These are phyloP conservation scores for Daldinia bambusicola DNA, from an alignment of 495 filamentous ascomycete species.

Conservation along the genomic window DNA sequence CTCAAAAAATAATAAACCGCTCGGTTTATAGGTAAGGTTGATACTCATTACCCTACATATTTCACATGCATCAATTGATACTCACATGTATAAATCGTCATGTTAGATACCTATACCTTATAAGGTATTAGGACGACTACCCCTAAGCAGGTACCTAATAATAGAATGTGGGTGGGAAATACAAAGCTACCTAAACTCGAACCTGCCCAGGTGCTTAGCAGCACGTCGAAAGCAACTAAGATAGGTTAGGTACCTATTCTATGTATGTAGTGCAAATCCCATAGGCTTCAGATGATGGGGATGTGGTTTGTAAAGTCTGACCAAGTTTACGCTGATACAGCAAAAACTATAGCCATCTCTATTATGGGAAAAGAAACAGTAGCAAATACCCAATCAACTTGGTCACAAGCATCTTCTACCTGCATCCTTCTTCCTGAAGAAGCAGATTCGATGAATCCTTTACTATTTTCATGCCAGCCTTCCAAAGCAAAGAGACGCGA, in stretches of 20 bases:
- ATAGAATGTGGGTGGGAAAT: conserved; percentile 7
- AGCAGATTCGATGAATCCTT: conserved; percentile 28
- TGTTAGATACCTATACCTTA: neutral
- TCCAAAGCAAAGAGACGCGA: conserved; percentile 12
- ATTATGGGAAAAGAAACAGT: conserved; percentile 23
- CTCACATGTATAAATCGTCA: conserved; percentile 6
- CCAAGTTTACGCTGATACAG: neutral
- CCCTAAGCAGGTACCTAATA: neutral
- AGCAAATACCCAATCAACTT: conserved; percentile 20
- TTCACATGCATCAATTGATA: conserved; percentile 7
- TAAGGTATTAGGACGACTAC: too few species aligned
- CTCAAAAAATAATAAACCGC: conserved; percentile 21
- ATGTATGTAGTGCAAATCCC: neutral
- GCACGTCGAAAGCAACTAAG: too few species aligned
- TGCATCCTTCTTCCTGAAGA: conserved; percentile 38
- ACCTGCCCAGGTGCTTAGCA: too few species aligned
- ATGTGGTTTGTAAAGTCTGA: conserved; percentile 4
- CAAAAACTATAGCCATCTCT: conserved; percentile 1
- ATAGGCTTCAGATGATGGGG: neutral
- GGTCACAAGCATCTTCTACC: neutral
- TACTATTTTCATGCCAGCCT: conserved; percentile 23
- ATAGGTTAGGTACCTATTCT: too few species aligned
- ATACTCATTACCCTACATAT: neutral
- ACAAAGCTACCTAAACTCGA: too few species aligned
- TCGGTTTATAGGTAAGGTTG: neutral